These are phyloP conservation scores for Paracoccidioides brasiliensis DNA, from an alignment of 2,329 filamentous ascomycete species.

Conservation along the genomic window DNA sequence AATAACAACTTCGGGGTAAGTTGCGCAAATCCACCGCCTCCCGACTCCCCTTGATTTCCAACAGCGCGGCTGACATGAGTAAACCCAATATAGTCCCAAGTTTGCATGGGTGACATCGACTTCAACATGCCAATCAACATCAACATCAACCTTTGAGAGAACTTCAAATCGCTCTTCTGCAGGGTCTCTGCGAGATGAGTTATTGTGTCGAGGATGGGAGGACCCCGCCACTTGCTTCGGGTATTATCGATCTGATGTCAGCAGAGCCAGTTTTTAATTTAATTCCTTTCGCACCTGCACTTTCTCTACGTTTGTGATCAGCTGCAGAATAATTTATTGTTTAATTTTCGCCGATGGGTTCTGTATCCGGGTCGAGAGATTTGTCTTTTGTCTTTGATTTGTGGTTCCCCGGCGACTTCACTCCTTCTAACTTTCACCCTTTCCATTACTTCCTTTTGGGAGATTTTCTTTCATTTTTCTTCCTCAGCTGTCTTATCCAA, in stretches of 20 bases:
- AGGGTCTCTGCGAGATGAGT: neutral
- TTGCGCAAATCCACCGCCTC: neutral
- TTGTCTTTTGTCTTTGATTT: neutral
- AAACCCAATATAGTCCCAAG: slow-evolving; percentile 6
- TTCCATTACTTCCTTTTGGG: neutral
- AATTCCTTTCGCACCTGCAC: neutral
- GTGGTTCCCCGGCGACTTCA: neutral
- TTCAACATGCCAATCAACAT: slow-evolving; percentile 12
- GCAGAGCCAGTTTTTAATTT: neutral
- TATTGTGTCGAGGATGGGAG: neutral
- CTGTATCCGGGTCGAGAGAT: neutral
- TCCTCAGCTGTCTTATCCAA: neutral
- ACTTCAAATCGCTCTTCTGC: neutral
- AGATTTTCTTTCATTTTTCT: neutral
- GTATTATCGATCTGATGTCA: neutral
- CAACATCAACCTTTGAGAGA: slow-evolving; percentile 6
- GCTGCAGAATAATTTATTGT: neutral
- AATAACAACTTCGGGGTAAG: slow-evolving; percentile 11
- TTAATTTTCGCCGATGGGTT: neutral
- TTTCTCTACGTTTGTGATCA: neutral
- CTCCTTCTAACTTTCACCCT: neutral
- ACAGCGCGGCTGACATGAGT: neutral
- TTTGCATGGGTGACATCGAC: slow-evolving; percentile 11
- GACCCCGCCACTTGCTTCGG: neutral
- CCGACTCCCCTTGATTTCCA: neutral